These are phyloP conservation scores for Fusarium secorum DNA, from an alignment of 2,329 filamentous ascomycete genomes.

Conservation along the genomic window DNA sequence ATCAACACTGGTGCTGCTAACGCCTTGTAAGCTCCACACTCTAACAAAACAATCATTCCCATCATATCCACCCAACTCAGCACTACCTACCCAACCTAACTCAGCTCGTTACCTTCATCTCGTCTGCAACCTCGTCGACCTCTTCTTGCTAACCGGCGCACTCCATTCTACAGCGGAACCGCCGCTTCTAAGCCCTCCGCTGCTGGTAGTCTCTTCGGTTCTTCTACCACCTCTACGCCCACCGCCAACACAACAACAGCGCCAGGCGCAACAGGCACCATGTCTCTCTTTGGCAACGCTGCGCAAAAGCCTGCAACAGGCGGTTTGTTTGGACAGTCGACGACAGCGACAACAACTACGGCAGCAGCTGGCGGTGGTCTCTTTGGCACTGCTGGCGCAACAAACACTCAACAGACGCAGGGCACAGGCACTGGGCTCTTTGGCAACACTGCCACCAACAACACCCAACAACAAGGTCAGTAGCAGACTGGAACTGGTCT, in stretches of 20 bases:
- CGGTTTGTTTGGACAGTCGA: slow-evolving; percentile 45
- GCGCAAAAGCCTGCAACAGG: slow-evolving; percentile 41
- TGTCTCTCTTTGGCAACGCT: slow-evolving; percentile 43
- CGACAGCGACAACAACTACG: slow-evolving; percentile 33
- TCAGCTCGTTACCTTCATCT: neutral
- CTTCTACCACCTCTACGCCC: slow-evolving; percentile 35
- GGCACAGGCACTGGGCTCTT: slow-evolving; percentile 44
- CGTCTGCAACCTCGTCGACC: neutral
- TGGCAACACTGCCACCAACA: slow-evolving; percentile 37
- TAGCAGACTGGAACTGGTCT: slow-evolving; percentile 18
- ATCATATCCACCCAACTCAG: slow-evolving; percentile 23
- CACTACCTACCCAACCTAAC: neutral
- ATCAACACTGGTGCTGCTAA: slow-evolving; percentile 71
- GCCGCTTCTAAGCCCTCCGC: slow-evolving; percentile 46
- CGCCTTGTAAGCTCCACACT: slow-evolving; percentile 48
- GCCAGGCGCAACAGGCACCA: slow-evolving; percentile 39
- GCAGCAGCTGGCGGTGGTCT: slow-evolving; percentile 42
- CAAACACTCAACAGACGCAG: slow-evolving; percentile 42
- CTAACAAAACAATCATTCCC: slow-evolving; percentile 36
- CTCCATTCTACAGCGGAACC: slow-evolving; percentile 32
- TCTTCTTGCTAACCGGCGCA: slow-evolving; percentile 27
- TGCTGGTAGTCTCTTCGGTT: slow-evolving; percentile 50
- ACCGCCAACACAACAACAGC: slow-evolving; percentile 41
- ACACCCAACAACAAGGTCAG: slow-evolving; percentile 39
- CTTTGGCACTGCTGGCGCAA: slow-evolving; percentile 43